phyloP scores from a whole-genome alignment of 352 stramenopile genomes.

The Globisporangium iwayamae region DNA sequence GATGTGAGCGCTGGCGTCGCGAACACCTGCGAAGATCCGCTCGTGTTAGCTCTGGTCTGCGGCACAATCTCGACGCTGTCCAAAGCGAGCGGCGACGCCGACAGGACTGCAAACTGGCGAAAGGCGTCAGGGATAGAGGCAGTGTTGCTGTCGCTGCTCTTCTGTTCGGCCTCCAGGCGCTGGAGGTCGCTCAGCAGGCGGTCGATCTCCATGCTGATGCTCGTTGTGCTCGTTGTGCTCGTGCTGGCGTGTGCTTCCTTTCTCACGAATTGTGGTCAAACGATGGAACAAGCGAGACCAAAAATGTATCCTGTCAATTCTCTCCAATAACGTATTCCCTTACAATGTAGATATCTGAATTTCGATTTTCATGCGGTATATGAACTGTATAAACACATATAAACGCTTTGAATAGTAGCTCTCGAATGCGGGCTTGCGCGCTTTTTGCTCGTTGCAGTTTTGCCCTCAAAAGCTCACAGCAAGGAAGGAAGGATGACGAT shows the following conservation, averaged over 20 bases:
- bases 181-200: conserved; percentile 36
- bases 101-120: conserved; percentile 41
- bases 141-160: not conserved
- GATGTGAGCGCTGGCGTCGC: conserved; percentile 40
- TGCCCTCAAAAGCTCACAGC: not conserved
- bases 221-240: not conserved
- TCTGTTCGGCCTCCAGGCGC: conserved; percentile 18
- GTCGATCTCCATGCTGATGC: conserved; percentile 24
- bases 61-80: conserved; percentile 48
- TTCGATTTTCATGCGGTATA: too few species aligned
- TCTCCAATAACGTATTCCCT: not conserved
- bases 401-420: conserved; percentile 1
- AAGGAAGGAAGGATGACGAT: conserved; percentile 22
- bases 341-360: not conserved
- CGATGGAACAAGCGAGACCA: not conserved
- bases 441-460: not conserved
- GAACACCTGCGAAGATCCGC: conserved; percentile 25
- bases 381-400: conserved; percentile 1
- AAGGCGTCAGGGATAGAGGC: conserved; percentile 19
- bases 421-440: not conserved
- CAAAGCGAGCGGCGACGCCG: conserved; percentile 38
- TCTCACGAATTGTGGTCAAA: not conserved
- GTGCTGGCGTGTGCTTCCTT: not conserved
- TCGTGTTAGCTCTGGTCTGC: not conserved
- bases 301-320: conserved; percentile 1